Evolutionary conservation across 306 rosid genomes (phyloP).

Genomic region (Citrullus colocynthis): DNA sequence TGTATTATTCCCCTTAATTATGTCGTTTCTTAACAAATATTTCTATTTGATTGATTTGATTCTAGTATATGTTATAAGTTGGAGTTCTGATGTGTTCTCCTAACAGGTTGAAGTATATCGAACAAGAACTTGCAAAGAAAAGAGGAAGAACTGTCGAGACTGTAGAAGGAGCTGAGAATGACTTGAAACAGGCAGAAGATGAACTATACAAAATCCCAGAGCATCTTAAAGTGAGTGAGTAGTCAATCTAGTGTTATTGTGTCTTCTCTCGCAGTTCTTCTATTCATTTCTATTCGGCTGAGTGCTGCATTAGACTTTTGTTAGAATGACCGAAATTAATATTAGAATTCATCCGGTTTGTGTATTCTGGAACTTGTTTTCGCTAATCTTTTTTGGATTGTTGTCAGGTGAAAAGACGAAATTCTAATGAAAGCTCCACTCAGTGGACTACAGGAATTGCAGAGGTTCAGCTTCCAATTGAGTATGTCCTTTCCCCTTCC

Average conservation of each 20-base stretch:
- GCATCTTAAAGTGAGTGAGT: constrained; percentile 72
- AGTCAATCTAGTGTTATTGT: not conserved
- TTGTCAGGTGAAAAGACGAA: constrained; percentile 70
- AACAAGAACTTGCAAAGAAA: constrained; percentile 86
- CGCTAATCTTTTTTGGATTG: not conserved
- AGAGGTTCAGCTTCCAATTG: constrained; percentile 95
- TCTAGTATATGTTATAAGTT: not conserved
- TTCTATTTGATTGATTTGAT: not conserved
- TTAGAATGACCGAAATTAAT: not conserved
- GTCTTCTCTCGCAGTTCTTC: not conserved
- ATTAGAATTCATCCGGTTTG: not conserved
- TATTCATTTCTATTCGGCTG: not conserved
- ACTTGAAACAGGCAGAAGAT: constrained; percentile 85
- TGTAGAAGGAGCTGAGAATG: constrained; percentile 58
- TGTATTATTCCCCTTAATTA: constrained; percentile 20
- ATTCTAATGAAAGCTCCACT: constrained; percentile 94
- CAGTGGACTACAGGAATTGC: constrained; percentile 99
- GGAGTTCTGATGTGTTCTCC: not conserved
- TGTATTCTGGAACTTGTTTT: not conserved
- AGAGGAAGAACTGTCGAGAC: constrained; percentile 56
- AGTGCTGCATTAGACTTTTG: not conserved
- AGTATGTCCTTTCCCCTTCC: constrained; percentile 39
- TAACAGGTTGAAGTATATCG: constrained; percentile 58
- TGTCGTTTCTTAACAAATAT: not conserved
- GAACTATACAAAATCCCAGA: constrained; percentile 90